Conservation (phyloP, 78 protist species). For the Capsaspora owczarzaki region DNA sequence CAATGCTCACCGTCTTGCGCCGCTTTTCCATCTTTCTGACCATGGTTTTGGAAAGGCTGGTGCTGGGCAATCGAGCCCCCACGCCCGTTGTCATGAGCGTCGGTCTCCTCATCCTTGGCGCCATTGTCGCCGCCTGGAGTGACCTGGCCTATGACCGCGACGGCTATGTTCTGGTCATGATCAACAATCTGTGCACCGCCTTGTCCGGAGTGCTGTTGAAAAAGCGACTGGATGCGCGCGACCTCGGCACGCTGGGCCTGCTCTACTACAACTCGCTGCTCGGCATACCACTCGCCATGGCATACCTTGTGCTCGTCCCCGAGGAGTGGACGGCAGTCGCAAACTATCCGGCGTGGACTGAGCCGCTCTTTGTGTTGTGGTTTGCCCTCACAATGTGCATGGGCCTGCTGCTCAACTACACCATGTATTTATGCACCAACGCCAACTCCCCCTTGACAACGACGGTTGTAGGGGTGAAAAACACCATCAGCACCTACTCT, state of each 20-base stretch:
- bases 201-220: slow-evolving; percentile 7
- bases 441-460: slow-evolving; percentile 45
- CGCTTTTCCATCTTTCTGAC: slow-evolving; percentile 31
- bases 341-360: background rate
- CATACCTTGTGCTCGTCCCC: background rate
- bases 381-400: background rate
- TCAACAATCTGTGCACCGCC: slow-evolving; percentile 33
- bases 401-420: slow-evolving; percentile 25
- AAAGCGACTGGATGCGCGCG: slow-evolving; percentile 23
- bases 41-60: slow-evolving; percentile 5
- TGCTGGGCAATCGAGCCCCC: background rate
- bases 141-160: background rate
- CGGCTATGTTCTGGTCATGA: slow-evolving; percentile 11
- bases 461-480: slow-evolving; percentile 32
- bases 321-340: background rate
- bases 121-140: slow-evolving; percentile 26
- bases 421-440: slow-evolving; percentile 25
- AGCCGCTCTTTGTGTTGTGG: background rate
- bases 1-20: slow-evolving; percentile 32
- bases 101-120: slow-evolving; percentile 26
- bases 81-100: slow-evolving; percentile 6
- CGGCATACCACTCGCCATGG: slow-evolving; percentile 11
- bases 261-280: slow-evolving; percentile 28
- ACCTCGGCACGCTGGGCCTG: slow-evolving; percentile 20
- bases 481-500: slow-evolving; percentile 18